phyloP scores from a whole-genome alignment of 768 basidiomycete genomes.

The Mycena belliarum region DNA sequence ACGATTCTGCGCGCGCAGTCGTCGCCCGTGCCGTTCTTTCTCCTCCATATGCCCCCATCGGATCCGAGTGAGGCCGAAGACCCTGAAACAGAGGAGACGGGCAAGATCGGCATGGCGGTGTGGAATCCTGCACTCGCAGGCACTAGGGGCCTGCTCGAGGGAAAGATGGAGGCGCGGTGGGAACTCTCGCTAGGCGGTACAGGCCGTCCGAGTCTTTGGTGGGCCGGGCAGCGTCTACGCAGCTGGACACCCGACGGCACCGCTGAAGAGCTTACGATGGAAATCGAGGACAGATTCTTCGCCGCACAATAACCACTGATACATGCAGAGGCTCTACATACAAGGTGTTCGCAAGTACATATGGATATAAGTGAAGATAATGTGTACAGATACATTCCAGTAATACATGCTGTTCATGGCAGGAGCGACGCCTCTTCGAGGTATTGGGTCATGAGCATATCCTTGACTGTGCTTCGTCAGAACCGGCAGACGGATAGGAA shows the following conservation, averaged over 20 bases:
- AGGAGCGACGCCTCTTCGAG: slow-evolving; percentile 43
- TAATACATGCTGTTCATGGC: slow-evolving; percentile 4
- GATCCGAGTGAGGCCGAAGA: slow-evolving; percentile 9
- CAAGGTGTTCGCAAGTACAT: neutral
- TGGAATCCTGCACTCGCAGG: slow-evolving; percentile 73
- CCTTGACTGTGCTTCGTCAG: slow-evolving; percentile 37
- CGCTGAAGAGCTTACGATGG: slow-evolving; percentile 4
- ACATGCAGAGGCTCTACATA: neutral
- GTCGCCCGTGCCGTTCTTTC: slow-evolving; percentile 75
- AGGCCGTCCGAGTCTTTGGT: slow-evolving; percentile 50
- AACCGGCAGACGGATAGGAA: neutral
- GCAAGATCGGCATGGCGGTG: slow-evolving; percentile 48
- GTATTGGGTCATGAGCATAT: slow-evolving; percentile 47
- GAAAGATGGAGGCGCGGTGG: slow-evolving; percentile 68
- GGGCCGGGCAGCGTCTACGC: slow-evolving; percentile 36
- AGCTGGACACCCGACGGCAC: slow-evolving; percentile 36
- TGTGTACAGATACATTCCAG: slow-evolving; percentile 6
- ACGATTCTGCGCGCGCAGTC: slow-evolving; percentile 71
- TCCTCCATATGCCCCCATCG: slow-evolving; percentile 70
- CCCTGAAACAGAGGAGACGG: slow-evolving; percentile 1
- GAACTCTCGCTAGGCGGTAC: slow-evolving; percentile 42
- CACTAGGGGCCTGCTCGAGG: slow-evolving; percentile 53
- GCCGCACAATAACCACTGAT: neutral
- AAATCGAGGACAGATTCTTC: slow-evolving; percentile 7
- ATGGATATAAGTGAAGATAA: slow-evolving; percentile 19